Percentiles rank a stretch among this genome's conserved stretches.
Conservation (phyloP, 2,329 filamentous ascomycete species). For the Blastomyces silverae region DNA sequence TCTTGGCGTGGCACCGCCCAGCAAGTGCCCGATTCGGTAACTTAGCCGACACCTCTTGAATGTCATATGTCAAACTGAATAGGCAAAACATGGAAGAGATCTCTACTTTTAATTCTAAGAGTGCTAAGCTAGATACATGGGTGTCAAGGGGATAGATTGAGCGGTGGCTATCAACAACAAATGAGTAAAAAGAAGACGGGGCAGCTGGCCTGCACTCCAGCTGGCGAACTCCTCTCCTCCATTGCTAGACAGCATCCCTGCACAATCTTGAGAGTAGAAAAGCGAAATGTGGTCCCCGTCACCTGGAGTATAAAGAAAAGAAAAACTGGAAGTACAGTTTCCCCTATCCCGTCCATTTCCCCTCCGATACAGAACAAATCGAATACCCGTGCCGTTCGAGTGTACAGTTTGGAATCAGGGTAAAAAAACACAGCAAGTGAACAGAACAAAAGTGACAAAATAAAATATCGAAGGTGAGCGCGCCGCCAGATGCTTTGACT, state of each 20-base stretch:
- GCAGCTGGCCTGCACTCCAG: constrained; percentile 41
- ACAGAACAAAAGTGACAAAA: background rate
- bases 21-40: background rate
- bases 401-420: constrained; percentile 16
- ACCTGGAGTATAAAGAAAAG: constrained; percentile 9
- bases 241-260: background rate
- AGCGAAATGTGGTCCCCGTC: background rate
- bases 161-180: constrained; percentile 6
- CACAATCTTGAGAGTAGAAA: background rate
- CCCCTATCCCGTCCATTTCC: constrained; percentile 8
- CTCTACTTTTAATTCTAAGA: constrained; percentile 18
- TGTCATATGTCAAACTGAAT: background rate
- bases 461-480: constrained; percentile 16
- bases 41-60: background rate
- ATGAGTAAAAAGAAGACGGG: constrained; percentile 12
- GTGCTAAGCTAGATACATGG: constrained; percentile 17
- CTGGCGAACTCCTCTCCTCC: constrained; percentile 12
- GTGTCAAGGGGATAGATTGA: constrained; percentile 15
- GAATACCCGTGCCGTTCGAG: constrained; percentile 17
- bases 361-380: constrained; percentile 2
- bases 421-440: background rate
- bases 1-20: constrained; percentile 6
- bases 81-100: constrained; percentile 10
- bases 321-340: constrained; percentile 13
- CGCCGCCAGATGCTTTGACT: constrained; percentile 20